A percentile compares a stretch with the other conserved stretches of the same genome.
Evolutionary conservation across 1,139 yeast species (phyloP).

Genomic region (Dujonia santamariae): DNA sequence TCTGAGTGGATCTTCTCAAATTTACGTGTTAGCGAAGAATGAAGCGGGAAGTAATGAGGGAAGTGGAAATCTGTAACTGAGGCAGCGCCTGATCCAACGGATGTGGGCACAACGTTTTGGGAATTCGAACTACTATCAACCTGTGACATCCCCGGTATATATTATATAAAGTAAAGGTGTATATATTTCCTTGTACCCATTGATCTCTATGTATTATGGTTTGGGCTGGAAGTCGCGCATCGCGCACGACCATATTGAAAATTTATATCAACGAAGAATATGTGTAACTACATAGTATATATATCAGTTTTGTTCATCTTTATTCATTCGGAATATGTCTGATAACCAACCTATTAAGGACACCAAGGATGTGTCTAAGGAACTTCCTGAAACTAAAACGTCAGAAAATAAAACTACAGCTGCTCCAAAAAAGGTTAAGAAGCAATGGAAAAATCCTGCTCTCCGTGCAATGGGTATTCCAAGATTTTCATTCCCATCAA

Average conservation of each 20-base stretch:
- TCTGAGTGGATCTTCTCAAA: conserved; percentile 8
- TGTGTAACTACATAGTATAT: no score
- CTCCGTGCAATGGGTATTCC: conserved; percentile 86
- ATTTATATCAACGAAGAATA: no score
- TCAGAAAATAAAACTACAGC: neutral
- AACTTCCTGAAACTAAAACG: neutral
- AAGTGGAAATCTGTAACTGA: conserved; percentile 5
- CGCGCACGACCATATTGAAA: no score
- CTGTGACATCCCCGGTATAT: no score
- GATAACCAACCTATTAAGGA: neutral
- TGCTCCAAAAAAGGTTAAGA: conserved; percentile 12
- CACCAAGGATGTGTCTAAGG: neutral
- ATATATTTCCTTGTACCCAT: no score
- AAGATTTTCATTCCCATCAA: conserved; percentile 71
- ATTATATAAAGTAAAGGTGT: no score
- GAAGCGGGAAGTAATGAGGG: conserved; percentile 9
- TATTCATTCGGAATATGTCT: neutral
- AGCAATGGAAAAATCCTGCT: conserved; percentile 81
- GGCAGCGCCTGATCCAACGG: no score
- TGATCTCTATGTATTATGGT: no score
- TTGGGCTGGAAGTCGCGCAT: no score
- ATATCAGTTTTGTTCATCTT: no score
- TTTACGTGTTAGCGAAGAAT: conserved; percentile 7
- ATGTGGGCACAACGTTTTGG: no score
- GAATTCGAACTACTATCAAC: no score